A percentile compares a stretch with the other conserved stretches of the same genome.
Evolutionary conservation across 768 basidiomycete species (phyloP).

Genomic region (Suillus subaureus): DNA sequence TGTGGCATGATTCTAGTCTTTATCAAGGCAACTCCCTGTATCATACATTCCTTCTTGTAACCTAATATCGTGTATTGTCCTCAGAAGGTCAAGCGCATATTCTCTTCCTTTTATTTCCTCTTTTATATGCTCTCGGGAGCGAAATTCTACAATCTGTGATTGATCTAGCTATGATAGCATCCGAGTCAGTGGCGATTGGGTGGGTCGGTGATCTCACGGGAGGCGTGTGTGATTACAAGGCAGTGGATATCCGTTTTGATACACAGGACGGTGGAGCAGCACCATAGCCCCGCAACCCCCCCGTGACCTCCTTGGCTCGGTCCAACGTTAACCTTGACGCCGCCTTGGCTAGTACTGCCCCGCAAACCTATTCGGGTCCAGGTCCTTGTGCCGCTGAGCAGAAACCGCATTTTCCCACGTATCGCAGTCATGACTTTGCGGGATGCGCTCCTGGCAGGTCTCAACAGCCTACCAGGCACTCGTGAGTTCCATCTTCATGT

Average conservation of each 20-base stretch:
- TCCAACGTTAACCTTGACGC: neutral
- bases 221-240: slow-evolving; percentile 5
- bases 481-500: slow-evolving; percentile 78
- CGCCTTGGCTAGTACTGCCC: neutral
- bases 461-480: slow-evolving; percentile 60
- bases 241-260: neutral
- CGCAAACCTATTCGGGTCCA: neutral
- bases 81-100: neutral
- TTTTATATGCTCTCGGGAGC: neutral
- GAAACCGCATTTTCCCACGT: slow-evolving; percentile 24
- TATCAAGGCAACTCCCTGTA: neutral
- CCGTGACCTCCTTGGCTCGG: neutral
- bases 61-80: neutral
- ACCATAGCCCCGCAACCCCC: neutral
- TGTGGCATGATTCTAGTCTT: slow-evolving; percentile 31
- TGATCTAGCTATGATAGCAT: neutral
- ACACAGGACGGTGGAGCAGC: neutral
- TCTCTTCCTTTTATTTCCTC: neutral
- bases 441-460: slow-evolving; percentile 60
- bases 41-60: neutral
- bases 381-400: slow-evolving; percentile 10
- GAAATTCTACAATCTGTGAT: neutral
- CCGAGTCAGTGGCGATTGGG: neutral
- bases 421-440: slow-evolving; percentile 48
- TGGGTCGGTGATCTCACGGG: neutral